phyloP scores from a whole-genome alignment of 768 basidiomycete species.

The Termitomyces sp. region DNA sequence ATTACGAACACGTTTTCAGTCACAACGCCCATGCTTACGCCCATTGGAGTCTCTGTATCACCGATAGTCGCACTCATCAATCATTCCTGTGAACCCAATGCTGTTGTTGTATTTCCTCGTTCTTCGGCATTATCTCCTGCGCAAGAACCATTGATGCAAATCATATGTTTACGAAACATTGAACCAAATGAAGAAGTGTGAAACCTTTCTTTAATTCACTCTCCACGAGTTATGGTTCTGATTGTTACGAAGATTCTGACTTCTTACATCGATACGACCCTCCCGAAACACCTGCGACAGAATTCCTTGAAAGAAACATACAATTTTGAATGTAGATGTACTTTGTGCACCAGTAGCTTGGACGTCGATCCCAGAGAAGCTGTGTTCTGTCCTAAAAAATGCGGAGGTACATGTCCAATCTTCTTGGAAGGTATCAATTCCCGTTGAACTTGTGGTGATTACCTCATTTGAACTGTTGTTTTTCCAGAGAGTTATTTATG shows the following conservation, averaged over 20 bases:
- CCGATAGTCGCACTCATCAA: conserved; percentile 79
- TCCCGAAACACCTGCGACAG: conserved; percentile 52
- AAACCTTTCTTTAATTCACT: not conserved
- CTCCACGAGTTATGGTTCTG: not conserved
- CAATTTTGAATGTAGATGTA: conserved; percentile 69
- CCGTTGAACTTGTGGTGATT: not conserved
- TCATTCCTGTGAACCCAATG: conserved; percentile 86
- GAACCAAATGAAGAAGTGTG: conserved; percentile 61
- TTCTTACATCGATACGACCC: conserved; percentile 80
- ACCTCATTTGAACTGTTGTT: not conserved
- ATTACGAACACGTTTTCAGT: conserved; percentile 88
- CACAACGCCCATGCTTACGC: conserved; percentile 68
- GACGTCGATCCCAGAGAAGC: conserved; percentile 60
- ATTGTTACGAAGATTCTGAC: conserved; percentile 55
- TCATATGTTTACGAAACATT: conserved; percentile 68
- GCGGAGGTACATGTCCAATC: conserved; percentile 56
- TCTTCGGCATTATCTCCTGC: conserved; percentile 23
- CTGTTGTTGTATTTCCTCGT: conserved; percentile 85
- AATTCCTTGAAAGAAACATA: conserved; percentile 64
- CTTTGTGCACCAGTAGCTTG: conserved; percentile 36
- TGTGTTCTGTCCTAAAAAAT: conserved; percentile 62
- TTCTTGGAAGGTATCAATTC: conserved; percentile 49
- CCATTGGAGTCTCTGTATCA: conserved; percentile 81
- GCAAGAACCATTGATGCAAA: conserved; percentile 61
- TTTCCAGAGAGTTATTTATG: conserved; percentile 40